These are phyloP conservation scores for Globisporangium viniferum DNA, from an alignment of 352 stramenopile genomes.

Conservation along the genomic window DNA sequence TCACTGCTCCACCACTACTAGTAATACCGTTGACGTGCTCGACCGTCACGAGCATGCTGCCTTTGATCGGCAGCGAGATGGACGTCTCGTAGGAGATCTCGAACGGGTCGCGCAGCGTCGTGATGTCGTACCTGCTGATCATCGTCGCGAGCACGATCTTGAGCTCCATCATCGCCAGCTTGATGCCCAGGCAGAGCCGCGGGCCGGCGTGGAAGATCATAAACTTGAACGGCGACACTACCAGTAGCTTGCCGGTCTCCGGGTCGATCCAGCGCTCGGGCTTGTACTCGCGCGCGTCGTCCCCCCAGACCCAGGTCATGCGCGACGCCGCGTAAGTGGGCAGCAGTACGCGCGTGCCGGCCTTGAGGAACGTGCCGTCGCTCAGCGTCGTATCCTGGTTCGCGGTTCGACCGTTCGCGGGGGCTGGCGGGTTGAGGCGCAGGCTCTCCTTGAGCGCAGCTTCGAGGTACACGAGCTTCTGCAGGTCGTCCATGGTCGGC, in stretches of 20 bases:
- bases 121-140: constrained; percentile 36
- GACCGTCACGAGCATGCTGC: constrained; percentile 25
- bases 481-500: constrained; percentile 39
- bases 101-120: constrained; percentile 23
- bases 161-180: constrained; percentile 58
- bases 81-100: constrained; percentile 38
- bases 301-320: constrained; percentile 51
- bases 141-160: constrained; percentile 48
- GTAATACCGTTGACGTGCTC: constrained; percentile 9
- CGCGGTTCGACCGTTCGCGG: constrained; percentile 45
- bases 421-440: constrained; percentile 56
- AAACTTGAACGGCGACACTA: constrained; percentile 64
- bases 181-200: constrained; percentile 58
- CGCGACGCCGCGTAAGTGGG: constrained; percentile 56
- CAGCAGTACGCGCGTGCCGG: constrained; percentile 49
- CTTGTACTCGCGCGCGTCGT: constrained; percentile 58
- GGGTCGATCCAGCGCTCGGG: constrained; percentile 67
- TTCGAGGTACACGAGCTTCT: constrained; percentile 61
- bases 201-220: constrained; percentile 61
- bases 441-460: constrained; percentile 64
- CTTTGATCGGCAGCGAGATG: constrained; percentile 41
- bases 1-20: background rate
- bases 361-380: constrained; percentile 58
- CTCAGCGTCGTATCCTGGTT: constrained; percentile 47
- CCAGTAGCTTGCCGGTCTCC: constrained; percentile 25